Conservation (phyloP, 2,329 filamentous ascomycete species). For the Verticillium nonalfalfae region DNA sequence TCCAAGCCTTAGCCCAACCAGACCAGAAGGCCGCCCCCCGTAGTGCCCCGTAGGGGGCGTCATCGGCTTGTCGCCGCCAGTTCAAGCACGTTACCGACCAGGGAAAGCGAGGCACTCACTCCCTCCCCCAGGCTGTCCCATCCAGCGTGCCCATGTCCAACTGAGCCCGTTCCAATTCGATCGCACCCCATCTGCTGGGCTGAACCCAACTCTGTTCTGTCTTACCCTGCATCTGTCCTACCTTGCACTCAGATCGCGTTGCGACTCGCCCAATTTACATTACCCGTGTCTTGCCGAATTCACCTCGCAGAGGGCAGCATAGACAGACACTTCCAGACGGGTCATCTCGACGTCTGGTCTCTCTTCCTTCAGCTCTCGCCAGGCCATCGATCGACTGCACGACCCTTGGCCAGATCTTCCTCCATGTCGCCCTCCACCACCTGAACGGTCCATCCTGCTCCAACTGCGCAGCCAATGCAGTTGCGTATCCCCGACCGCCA, state of each 20-base stretch:
- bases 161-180: neutral
- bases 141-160: neutral
- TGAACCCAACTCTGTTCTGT: neutral
- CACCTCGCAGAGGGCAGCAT: neutral
- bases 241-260: neutral
- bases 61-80: neutral
- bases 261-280: neutral
- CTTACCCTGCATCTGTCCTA: neutral
- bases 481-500: conserved; percentile 1
- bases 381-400: neutral
- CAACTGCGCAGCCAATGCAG: conserved; percentile 3
- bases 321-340: neutral
- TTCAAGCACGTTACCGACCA: neutral
- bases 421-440: conserved; percentile 3
- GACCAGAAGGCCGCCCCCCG: neutral
- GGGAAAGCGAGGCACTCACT: neutral
- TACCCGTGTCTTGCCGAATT: neutral
- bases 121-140: neutral
- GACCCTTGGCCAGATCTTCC: neutral
- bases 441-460: neutral
- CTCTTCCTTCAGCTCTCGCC: neutral
- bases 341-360: neutral
- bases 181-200: neutral
- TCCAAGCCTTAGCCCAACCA: neutral
- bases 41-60: neutral